These are phyloP conservation scores for Quercus tomentella DNA, from an alignment of 331 rosid species.

Conservation along the genomic window DNA sequence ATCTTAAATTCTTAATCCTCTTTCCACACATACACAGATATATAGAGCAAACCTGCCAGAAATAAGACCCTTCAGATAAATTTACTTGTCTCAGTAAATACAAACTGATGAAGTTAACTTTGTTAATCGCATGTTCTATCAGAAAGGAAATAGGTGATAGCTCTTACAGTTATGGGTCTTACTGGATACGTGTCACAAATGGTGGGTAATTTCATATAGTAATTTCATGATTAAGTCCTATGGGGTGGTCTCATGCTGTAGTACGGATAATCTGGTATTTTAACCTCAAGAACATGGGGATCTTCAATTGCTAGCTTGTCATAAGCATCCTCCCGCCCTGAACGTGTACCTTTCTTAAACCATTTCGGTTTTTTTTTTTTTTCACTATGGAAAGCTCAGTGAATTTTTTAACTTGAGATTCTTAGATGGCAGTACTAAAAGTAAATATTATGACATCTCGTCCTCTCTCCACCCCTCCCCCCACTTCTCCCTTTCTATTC, in stretches of 20 bases:
- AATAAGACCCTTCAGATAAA: background rate
- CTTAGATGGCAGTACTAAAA: background rate
- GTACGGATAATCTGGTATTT: background rate
- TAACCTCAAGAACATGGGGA: background rate
- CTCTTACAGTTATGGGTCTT: background rate
- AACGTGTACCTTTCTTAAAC: background rate
- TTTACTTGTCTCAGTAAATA: background rate
- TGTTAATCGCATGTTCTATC: no score
- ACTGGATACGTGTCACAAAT: background rate
- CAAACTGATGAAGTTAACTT: no score
- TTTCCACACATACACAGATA: background rate
- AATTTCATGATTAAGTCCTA: background rate
- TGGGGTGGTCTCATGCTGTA: background rate
- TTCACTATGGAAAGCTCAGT: background rate
- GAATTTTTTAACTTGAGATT: background rate
- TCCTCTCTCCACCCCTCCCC: background rate
- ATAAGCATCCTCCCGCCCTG: background rate
- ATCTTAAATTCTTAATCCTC: background rate
- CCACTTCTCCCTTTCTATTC: background rate
- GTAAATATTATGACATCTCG: background rate
- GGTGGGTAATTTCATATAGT: background rate
- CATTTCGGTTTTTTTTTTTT: background rate
- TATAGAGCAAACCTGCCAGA: background rate
- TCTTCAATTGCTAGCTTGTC: background rate
- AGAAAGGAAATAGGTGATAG: background rate